Evolutionary conservation across 1,284 basidiomycete species (phyloP).

Genomic region (Cutaneotrichosporon sp.): DNA sequence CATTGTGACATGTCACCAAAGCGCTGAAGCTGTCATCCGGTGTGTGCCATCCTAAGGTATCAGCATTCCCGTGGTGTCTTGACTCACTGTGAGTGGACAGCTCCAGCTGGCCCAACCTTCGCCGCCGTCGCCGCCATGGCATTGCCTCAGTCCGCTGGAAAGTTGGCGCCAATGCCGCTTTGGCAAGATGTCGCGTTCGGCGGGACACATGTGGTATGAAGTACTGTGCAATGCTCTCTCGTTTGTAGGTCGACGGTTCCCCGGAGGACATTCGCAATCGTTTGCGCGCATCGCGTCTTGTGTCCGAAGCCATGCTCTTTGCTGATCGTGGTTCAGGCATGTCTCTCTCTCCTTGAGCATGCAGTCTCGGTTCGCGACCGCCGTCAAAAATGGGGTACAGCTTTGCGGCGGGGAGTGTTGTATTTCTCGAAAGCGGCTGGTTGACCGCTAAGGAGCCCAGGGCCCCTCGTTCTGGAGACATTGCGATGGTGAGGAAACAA

Average conservation of each 20-base stretch:
- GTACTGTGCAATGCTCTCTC: conserved; percentile 1
- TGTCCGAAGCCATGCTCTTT: background rate
- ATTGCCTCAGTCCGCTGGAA: background rate
- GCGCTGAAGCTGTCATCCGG: background rate
- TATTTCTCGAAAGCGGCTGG: background rate
- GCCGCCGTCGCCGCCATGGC: background rate
- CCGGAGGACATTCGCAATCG: background rate
- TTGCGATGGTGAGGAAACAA: no score
- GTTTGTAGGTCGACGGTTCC: background rate
- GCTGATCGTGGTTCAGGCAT: background rate
- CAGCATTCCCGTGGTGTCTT: no score
- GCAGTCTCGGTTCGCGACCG: background rate
- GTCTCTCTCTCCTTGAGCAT: no score
- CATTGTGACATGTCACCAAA: conserved; percentile 24
- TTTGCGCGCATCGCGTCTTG: background rate
- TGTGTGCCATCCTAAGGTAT: no score
- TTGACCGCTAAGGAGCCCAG: no score
- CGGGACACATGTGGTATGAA: background rate
- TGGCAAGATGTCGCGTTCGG: background rate
- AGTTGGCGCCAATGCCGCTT: background rate
- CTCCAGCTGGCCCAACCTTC: conserved; percentile 1
- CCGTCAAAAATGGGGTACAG: conserved; percentile 12
- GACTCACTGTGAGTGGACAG: background rate
- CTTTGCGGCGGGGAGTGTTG: background rate
- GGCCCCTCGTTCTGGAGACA: no score